These are phyloP conservation scores for Cutaneotrichosporon spelunceum DNA, from an alignment of 1,284 basidiomycete genomes.

Conservation along the genomic window DNA sequence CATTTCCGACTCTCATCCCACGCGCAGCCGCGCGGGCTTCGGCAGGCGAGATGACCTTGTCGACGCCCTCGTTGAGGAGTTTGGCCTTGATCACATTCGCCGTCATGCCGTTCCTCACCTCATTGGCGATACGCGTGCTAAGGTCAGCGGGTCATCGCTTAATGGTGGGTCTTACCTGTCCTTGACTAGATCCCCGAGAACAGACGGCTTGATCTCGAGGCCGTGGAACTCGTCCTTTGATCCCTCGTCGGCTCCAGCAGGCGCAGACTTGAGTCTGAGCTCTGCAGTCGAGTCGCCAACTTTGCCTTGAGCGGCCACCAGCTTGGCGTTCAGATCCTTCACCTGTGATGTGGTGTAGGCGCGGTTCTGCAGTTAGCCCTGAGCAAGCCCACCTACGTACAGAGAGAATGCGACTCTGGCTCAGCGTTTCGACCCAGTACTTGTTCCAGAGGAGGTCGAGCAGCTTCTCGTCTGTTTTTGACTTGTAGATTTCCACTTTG, in stretches of 20 bases:
- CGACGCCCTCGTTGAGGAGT: constrained; percentile 46
- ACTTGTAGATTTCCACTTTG: constrained; percentile 93
- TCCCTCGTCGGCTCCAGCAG: constrained; percentile 28
- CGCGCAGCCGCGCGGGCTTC: constrained; percentile 20
- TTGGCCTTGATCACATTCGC: constrained; percentile 80
- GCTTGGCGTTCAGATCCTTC: constrained; percentile 80
- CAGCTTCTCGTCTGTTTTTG: constrained; percentile 76
- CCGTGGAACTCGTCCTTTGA: constrained; percentile 49
- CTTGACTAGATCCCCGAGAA: constrained; percentile 72
- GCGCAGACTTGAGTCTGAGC: constrained; percentile 46
- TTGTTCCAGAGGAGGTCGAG: constrained; percentile 95
- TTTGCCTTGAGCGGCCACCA: constrained; percentile 50
- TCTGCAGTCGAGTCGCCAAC: constrained; percentile 18
- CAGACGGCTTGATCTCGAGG: constrained; percentile 49
- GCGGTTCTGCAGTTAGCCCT: constrained; percentile 64
- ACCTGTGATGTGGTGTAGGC: constrained; percentile 87
- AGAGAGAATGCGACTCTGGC: constrained; percentile 83
- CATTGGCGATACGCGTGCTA: constrained; percentile 77
- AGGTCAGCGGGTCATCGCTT: constrained; percentile 11
- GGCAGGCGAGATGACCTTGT: constrained; percentile 18
- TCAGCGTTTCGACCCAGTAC: constrained; percentile 96
- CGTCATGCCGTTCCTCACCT: constrained; percentile 87
- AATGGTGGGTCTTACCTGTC: constrained; percentile 61
- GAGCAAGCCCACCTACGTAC: constrained; percentile 55
- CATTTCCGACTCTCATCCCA: neutral